Base-by-base conservation (phyloP, 163 green algal genomes). In the Scenedesmus sp. region DNA sequence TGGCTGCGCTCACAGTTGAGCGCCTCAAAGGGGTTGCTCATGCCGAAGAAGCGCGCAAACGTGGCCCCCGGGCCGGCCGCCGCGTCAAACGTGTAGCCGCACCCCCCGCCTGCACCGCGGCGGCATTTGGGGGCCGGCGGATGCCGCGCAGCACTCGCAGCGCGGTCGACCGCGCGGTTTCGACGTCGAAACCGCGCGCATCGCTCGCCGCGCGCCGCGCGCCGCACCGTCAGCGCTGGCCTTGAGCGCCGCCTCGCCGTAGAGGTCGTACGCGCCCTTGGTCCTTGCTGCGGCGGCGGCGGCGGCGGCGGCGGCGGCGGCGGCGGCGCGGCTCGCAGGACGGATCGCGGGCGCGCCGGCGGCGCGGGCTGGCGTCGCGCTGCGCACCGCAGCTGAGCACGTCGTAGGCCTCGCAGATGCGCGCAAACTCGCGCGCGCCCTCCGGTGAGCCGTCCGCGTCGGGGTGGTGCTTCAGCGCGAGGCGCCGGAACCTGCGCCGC, bases 11-110 rank as follows among this genome's bases (percentile, higher is more conserved):
- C 36, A 89, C 87, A 84, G 29, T 93, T 86, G 18, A 96, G 70
- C 11, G 91, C 92, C 73, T 92, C 88, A 78, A 91, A 96, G 5
- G 91, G 91, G 78, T 96, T 96, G 18, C 77, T 65, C 31, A 91
- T 96, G 22, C 90, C 91, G 77, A 96, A 96, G 81, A 95, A 95
- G 18, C 75, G 62, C 28, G 74, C 42, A 64, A 96, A 96, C 26
- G 92, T 82, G 24, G 82, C 36, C 0, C 70, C 26, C 9, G 90
- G 87, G 15, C 80, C 87, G 2, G 60, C 64, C 7, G 87, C 77
- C 3, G 80, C 45, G 51, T 91, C 86, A 80, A 94, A 94, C 6
- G 24, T 20, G 50, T 81, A 81, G 36, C 6, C 39, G 10, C 29
- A 63, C 87, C 87, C 39, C 82, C 88, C 26, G 78, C 48, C 88